Evolutionary conservation across 495 filamentous ascomycete species (phyloP).

Genomic region (Talaromyces wortmannii): DNA sequence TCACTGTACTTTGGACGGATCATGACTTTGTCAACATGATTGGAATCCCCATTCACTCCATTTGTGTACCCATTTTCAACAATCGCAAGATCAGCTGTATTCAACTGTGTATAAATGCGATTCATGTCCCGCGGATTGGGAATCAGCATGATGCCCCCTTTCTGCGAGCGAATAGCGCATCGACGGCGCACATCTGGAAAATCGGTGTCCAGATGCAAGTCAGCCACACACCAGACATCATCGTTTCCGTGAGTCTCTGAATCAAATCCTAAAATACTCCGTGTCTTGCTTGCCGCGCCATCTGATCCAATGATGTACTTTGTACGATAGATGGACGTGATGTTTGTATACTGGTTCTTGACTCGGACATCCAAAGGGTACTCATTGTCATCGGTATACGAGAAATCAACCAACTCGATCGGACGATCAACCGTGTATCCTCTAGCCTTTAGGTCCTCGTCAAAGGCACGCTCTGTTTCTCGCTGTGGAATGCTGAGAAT

Average conservation of each 20-base stretch:
- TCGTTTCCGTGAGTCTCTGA: conserved; percentile 14
- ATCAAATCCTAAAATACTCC: conserved; percentile 13
- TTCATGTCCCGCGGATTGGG: conserved; percentile 13
- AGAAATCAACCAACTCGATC: neutral
- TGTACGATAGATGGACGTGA: neutral
- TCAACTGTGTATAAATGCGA: neutral
- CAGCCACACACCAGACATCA: conserved; percentile 32
- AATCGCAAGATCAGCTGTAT: neutral
- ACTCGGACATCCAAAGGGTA: neutral
- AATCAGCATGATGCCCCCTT: conserved; percentile 23
- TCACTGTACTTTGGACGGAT: neutral
- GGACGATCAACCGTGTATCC: neutral
- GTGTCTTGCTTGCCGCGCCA: neutral
- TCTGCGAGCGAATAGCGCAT: conserved; percentile 22
- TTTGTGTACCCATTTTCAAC: neutral
- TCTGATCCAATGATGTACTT: conserved; percentile 1
- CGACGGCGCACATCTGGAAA: conserved; percentile 29
- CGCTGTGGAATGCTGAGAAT: neutral
- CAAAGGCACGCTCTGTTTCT: neutral
- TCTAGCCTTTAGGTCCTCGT: neutral
- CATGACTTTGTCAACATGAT: neutral
- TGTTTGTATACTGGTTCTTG: neutral
- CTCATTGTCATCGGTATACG: neutral
- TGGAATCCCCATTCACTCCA: neutral
- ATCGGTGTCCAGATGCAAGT: conserved; percentile 25